Evolutionary conservation across 495 filamentous ascomycete species (phyloP), one percentile per base, ranked within the genome.

Genomic region (Aspergillus egyptiacus): DNA sequence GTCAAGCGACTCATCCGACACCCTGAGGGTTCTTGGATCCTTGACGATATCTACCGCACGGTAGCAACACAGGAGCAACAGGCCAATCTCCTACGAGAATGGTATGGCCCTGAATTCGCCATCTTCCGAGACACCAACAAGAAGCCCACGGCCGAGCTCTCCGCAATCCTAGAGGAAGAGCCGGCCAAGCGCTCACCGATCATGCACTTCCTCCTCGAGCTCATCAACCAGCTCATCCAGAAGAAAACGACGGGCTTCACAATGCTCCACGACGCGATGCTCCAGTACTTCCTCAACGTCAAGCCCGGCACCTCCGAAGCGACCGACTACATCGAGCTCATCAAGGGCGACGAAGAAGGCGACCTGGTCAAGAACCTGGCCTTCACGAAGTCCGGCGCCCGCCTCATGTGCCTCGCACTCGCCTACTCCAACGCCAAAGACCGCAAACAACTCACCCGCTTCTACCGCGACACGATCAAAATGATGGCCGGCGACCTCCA

Each of bases 241-340:
- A 99, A 99, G 77, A 90, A 94, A 69, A 80, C 87, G 56, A 91
- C 89, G 11, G 89, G 86, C 6, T 99, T 97, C 67, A 95, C 89
- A 1, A 91, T 97, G 74, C 77, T 97, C 5, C 94, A 99, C 65
- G 91, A 94, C 54, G 94, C 93, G 17, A 95, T 97, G 91, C 79
- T 96, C 38, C 90, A 99, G 61, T 97, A 96, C 64, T 93, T 89
- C 68, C 74, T 88, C 37, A 90, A 85, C 60, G 78, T 82, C 36
- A 84, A 83, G 40, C 73, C 80, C 10, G 88, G 83, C 15, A 86
- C 80, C 56, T 79, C 82, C 32, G 91, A 96, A 63, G 75, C 84
- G 31, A 86, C 77, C 31, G 90, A 95, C 54, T 96, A 93, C 59
- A 71, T 96, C 39, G 91, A 97, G 60, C 69, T 94, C 40, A 71